phyloP scores from a whole-genome alignment of 768 basidiomycete species.

The Mycena epipterygia region DNA sequence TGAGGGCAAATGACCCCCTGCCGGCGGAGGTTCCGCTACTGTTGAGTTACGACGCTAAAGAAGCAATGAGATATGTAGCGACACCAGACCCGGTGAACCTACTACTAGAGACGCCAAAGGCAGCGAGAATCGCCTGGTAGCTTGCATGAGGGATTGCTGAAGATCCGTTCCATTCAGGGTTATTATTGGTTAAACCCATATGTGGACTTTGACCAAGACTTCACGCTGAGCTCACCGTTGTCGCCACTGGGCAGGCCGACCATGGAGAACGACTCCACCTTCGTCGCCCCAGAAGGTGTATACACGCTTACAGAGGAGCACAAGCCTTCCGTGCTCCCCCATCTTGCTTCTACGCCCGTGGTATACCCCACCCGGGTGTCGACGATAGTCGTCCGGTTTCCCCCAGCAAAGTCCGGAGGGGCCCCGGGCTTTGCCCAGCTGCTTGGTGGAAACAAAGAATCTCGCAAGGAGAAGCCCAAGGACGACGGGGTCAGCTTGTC shows the following conservation, averaged over 20 bases:
- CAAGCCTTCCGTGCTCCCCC: conserved; percentile 69
- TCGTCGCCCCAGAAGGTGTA: conserved; percentile 91
- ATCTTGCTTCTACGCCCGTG: conserved; percentile 52
- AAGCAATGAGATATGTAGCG: conserved; percentile 2
- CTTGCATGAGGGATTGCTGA: conserved; percentile 50
- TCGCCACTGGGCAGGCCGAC: too few relatives aligned
- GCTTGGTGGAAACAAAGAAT: conserved; percentile 77
- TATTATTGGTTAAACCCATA: conserved; percentile 13
- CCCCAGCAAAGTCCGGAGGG: conserved; percentile 64
- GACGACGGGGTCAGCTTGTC: conserved; percentile 83
- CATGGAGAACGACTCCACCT: conserved; percentile 89
- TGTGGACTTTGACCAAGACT: background rate
- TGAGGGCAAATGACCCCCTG: conserved; percentile 84
- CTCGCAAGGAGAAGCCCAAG: conserved; percentile 64
- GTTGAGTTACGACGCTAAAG: conserved; percentile 65
- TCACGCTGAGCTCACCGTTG: too few relatives aligned
- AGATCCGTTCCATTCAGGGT: conserved; percentile 62
- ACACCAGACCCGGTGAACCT: conserved; percentile 5
- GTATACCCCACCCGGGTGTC: conserved; percentile 75
- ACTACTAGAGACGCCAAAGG: conserved; percentile 39
- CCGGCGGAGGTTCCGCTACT: conserved; percentile 73
- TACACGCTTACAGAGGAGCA: conserved; percentile 92
- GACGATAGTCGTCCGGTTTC: conserved; percentile 73
- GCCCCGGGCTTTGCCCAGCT: conserved; percentile 77
- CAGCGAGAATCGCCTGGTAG: conserved; percentile 40